These are phyloP conservation scores for Termitomyces eurrhizus DNA, from an alignment of 768 basidiomycete genomes.

Conservation along the genomic window DNA sequence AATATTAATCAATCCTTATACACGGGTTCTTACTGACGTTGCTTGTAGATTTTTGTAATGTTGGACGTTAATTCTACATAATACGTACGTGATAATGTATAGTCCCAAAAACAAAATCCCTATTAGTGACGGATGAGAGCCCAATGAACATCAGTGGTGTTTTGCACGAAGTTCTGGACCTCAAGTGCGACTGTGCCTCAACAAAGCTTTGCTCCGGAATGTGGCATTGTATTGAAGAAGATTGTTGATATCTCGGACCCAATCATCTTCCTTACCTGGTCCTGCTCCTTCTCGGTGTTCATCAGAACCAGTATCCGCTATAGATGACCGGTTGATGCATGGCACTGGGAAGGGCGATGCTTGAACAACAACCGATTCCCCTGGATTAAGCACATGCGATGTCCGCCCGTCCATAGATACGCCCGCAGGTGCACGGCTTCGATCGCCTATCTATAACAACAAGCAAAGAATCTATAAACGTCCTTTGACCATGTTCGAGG, in stretches of 20 bases:
- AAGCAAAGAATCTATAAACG: conserved; percentile 1
- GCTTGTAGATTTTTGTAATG: background rate
- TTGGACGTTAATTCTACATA: background rate
- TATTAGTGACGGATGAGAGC: background rate
- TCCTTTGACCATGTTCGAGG: background rate
- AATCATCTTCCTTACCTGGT: conserved; percentile 85
- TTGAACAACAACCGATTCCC: conserved; percentile 81
- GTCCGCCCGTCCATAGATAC: conserved; percentile 93
- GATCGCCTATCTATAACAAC: conserved; percentile 66
- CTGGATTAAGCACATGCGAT: conserved; percentile 76
- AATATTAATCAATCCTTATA: background rate
- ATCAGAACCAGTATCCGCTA: conserved; percentile 46
- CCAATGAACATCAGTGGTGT: background rate
- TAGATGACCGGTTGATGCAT: conserved; percentile 85
- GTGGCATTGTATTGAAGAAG: conserved; percentile 93
- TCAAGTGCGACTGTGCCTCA: conserved; percentile 70
- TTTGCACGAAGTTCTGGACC: background rate
- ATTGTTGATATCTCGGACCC: conserved; percentile 97
- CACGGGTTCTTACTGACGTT: background rate
- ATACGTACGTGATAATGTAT: background rate
- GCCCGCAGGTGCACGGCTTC: conserved; percentile 81
- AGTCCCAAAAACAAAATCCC: background rate
- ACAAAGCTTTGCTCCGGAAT: conserved; percentile 84
- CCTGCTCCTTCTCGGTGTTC: conserved; percentile 60
- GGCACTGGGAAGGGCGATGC: conserved; percentile 89